Evolutionary conservation across 2,329 filamentous ascomycete species (phyloP), one percentile per base, ranked within the genome.

Genomic region (Aureobasidium sp.): DNA sequence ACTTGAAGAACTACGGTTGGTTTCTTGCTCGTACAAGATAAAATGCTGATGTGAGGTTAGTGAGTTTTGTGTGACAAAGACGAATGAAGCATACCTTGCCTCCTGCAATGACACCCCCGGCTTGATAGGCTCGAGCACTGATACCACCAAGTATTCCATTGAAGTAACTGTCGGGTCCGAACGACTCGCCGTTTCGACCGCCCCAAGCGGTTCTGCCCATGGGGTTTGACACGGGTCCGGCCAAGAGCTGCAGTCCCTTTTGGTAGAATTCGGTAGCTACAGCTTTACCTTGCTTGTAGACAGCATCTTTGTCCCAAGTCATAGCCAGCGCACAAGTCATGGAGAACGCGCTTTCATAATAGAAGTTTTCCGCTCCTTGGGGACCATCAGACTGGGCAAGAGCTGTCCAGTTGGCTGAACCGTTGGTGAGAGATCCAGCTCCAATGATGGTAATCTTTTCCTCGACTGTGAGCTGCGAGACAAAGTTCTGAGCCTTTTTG

Each of bases 391-490:
- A 48, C 15, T 90, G 79, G 93, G 78, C 96, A 25, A 96, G 78
- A 31, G 85, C 80, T 67, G 82, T 84, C 67, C 91, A 82, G 8
- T 86, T 87, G n/a, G 88, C 87, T 45, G 91, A 80, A 9, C 42
- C 89, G 15, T 53, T 29, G 36, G 49, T 41, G 12, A 53, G 49
- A 41, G 49, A 53, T 65, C 91, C 91, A 14, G 95, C 90, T 68
- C 92, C 97, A 2, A 93, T 97, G 65, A 97, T 74, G 74, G 97
- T 97, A 74, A 97, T 90, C 78, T 96, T 96, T 74, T 96, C 91
- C 12, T 86, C 71, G 36, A 96, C 80, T 0, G 91, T 96, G 75
- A 96, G 76, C 72, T 91, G 86, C 8, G 87, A 87, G 49, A 96
- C 91, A 69, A 96, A 93, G 4, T 81, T 84, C 67, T 84, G 85